Base-by-base conservation (phyloP, 345 rosid genomes). In the Camelina hispida region DNA sequence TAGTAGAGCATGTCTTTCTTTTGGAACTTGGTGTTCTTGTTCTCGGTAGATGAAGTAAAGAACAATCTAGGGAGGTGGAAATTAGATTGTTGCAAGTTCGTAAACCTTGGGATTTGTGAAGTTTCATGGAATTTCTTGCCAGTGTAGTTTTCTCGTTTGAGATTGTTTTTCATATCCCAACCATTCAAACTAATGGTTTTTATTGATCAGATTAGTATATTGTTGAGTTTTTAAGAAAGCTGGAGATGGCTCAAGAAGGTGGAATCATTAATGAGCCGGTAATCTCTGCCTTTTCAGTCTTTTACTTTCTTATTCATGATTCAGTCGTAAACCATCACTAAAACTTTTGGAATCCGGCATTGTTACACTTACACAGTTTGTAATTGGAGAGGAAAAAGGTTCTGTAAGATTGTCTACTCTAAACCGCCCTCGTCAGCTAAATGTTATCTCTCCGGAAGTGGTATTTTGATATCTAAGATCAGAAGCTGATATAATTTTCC, bases 361-460 rank as follows among this genome's bases (percentile, higher is more conserved):
- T 75, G n/a, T 23, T 52, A 43, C n/a, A n/a, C n/a, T n/a, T n/a
- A n/a, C 72, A 91, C 72, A 93, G 98, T 95, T 88, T 83, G 87
- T 93, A 82, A 73, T 91, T 55, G 90, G 79, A 76, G 88, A 93
- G 73, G 94, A 87, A 68, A 61, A 83, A 66, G 88, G 80, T 47
- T 69, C 46, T 62, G 90, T 84, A 37, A 81, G 91, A 72, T 9
- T 88, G 79, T 73, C 86, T 77, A 91, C 87, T 38, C 81, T 93
- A 77, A 93, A 93, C 84, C 84, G 88, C 28, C 96, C 98, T 66
- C 93, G 96, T 60, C 96, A 89, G 51, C 73, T 91, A 69, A 93
- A 93, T 84, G 90, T 88, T 74, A 93, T 93, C 62, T 89, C 98
- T 42, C 78, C 93, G 0, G 53, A 86, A 83, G 90, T 91, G 94